Conservation (phyloP, 1,284 basidiomycete species). For the Ustilago nuda region DNA sequence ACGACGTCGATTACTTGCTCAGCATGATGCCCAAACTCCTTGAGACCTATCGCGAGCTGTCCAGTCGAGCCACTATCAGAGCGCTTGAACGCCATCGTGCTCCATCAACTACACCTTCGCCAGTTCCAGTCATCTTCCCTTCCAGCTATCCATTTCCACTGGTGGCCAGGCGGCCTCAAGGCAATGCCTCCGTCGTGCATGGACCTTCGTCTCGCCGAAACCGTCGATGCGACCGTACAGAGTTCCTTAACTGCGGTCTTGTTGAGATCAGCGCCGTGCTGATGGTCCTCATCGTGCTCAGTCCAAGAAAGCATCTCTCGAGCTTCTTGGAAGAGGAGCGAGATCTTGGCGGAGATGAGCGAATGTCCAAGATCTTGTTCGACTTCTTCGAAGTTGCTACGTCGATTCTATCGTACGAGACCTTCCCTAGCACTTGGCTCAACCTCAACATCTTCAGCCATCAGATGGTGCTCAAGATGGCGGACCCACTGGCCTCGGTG, state of each 20-base stretch:
- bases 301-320: conserved; percentile 81
- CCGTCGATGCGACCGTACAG: conserved; percentile 35
- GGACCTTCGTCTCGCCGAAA: conserved; percentile 50
- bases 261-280: conserved; percentile 89
- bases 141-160: conserved; percentile 92
- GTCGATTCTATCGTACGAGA: conserved; percentile 86
- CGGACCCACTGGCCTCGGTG: conserved; percentile 82
- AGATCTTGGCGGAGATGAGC: conserved; percentile 59
- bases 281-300: conserved; percentile 82
- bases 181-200: conserved; percentile 43
- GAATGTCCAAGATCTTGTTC: conserved; percentile 77
- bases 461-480: conserved; percentile 86
- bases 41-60: conserved; percentile 87
- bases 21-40: conserved; percentile 86
- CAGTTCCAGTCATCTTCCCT: conserved; percentile 86
- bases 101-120: conserved; percentile 74
- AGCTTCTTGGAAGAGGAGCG: conserved; percentile 75
- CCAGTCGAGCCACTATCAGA: conserved; percentile 76
- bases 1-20: conserved; percentile 89
- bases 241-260: conserved; percentile 79
- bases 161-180: conserved; percentile 77
- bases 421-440: conserved; percentile 91
- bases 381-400: conserved; percentile 84
- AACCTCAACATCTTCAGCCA: conserved; percentile 91
- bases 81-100: conserved; percentile 78